Evolutionary conservation across 768 basidiomycete genomes (phyloP), one percentile per base, ranked within the genome.

Genomic region (Lyophyllum atratum): DNA sequence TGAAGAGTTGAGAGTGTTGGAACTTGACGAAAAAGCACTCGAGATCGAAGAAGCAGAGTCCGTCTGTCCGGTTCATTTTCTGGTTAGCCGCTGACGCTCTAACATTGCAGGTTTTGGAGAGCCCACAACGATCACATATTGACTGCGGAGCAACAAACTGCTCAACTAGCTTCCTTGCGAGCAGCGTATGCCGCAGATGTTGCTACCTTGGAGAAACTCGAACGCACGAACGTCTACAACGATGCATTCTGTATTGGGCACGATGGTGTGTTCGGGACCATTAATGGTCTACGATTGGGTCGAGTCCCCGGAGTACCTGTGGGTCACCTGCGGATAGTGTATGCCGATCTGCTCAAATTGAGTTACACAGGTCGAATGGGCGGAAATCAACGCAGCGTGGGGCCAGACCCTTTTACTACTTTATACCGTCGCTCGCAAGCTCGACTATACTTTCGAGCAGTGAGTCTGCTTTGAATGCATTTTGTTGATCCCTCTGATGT

Each of bases 311-410:
- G 87, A 26, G 86, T 90, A 45, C 87, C 86, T n/a, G 92, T 92
- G 68, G 40, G 86, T 76, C 24, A 48, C 17, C 49, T 44, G 7
- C 44, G 33, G 31, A 33, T 45, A 8, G 15, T 25, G n/a, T 37
- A 55, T 57, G 37, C 29, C 28, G 24, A 31, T 50, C 43, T 42
- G 28, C 56, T 67, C 56, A 56, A 49, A 63, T 54, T 62, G 61
- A 28, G 14, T 42, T 8, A 34, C 57, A 9, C 59, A 93, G 86
- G 95, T 98, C 28, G 97, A 98, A 68, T 99, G 95, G 95, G 85
- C 93, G 2, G 97, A 99, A 73, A 95, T 98, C 70, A 98, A 98
- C 67, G 97, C 97, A 11, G 97, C 97, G 17, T 97, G 96, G 95
- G 97, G 97, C 1, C 90, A 97, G 68, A 93, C 95, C 0, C 77